phyloP scores from a whole-genome alignment of 2,329 filamentous ascomycete genomes.

The Claviceps monticola region DNA sequence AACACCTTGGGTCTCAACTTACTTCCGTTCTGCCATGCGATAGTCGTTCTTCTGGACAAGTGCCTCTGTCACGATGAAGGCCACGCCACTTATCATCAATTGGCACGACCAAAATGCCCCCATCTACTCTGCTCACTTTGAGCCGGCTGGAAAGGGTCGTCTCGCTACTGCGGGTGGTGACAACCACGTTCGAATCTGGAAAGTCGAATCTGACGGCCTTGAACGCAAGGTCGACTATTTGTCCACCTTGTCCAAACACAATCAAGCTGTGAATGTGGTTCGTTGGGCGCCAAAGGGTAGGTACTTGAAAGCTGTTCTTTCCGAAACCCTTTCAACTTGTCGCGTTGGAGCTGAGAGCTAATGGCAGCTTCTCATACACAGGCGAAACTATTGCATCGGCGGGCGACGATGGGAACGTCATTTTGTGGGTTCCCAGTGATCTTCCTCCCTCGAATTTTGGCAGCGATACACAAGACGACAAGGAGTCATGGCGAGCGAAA shows the following conservation, averaged over 20 bases:
- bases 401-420: constrained; percentile 92
- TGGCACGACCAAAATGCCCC: constrained; percentile 97
- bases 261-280: constrained; percentile 95
- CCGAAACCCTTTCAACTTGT: neutral
- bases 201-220: constrained; percentile 69
- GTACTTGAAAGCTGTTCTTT: constrained; percentile 9
- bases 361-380: constrained; percentile 22
- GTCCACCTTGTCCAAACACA: constrained; percentile 83
- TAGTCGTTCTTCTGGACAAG: constrained; percentile 13
- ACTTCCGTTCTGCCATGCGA: constrained; percentile 17
- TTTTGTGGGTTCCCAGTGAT: constrained; percentile 89
- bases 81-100: constrained; percentile 88
- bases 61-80: constrained; percentile 60
- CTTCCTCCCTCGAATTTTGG: constrained; percentile 56
- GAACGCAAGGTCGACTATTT: constrained; percentile 85
- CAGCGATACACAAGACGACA: constrained; percentile 77
- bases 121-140: constrained; percentile 95
- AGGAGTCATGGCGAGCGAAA: constrained; percentile 92
- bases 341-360: neutral
- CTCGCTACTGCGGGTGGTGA: constrained; percentile 91
- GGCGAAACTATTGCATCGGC: constrained; percentile 89
- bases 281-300: constrained; percentile 87
- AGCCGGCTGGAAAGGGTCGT: constrained; percentile 79
- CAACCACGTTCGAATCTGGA: constrained; percentile 94
- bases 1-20: neutral